These are phyloP conservation scores for Cercospora sp. DNA, from an alignment of 2,329 filamentous ascomycete species.

Conservation along the genomic window DNA sequence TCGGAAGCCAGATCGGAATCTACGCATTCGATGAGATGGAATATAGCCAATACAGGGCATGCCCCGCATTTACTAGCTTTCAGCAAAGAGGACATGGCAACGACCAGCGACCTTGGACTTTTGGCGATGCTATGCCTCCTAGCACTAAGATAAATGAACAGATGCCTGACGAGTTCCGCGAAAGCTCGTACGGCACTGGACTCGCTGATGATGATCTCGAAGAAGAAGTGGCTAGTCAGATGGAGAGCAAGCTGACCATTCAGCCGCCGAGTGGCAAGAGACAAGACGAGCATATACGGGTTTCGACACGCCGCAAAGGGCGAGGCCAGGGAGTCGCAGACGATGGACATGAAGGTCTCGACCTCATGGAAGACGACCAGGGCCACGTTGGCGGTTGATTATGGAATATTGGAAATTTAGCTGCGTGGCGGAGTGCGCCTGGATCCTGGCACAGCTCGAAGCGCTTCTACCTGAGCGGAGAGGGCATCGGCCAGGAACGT, in stretches of 20 bases:
- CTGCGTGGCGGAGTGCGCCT: background rate
- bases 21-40: slow-evolving; percentile 58
- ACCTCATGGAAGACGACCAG: slow-evolving; percentile 20
- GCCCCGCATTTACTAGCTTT: slow-evolving; percentile 19
- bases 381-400: background rate
- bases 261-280: slow-evolving; percentile 22
- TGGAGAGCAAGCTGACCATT: slow-evolving; percentile 31
- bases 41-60: slow-evolving; percentile 20
- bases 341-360: slow-evolving; percentile 13
- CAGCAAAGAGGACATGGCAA: slow-evolving; percentile 29
- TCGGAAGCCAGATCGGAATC: slow-evolving; percentile 79
- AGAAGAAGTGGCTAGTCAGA: slow-evolving; percentile 28
- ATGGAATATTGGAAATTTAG: background rate
- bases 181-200: slow-evolving; percentile 7
- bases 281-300: slow-evolving; percentile 24
- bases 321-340: slow-evolving; percentile 4
- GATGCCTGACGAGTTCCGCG: slow-evolving; percentile 14
- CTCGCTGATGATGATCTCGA: slow-evolving; percentile 20
- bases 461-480: background rate
- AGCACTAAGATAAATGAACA: slow-evolving; percentile 35
- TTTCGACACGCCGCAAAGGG: slow-evolving; percentile 28
- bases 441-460: background rate
- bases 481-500: background rate
- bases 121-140: slow-evolving; percentile 34
- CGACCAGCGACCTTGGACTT: slow-evolving; percentile 34